Percentiles rank a stretch among this genome's conserved stretches.
These are phyloP conservation scores for Barnettozyma californica DNA, from an alignment of 805 yeast genomes.

Conservation along the genomic window DNA sequence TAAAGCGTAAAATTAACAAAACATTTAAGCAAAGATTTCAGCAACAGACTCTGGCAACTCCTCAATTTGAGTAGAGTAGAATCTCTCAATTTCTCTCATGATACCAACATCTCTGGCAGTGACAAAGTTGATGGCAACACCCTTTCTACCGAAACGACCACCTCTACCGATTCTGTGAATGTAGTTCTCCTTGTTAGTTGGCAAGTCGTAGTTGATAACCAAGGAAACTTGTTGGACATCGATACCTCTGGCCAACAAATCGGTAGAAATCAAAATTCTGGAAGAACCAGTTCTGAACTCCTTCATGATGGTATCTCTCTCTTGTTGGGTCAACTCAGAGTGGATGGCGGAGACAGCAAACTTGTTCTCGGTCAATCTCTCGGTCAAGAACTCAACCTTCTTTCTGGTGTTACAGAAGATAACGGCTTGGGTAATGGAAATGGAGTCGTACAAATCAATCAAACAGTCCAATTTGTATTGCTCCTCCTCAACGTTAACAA, in stretches of 20 bases:
- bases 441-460: constrained; percentile 90
- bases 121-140: constrained; percentile 93
- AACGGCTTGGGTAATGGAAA: constrained; percentile 95
- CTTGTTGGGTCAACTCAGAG: constrained; percentile 92
- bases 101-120: constrained; percentile 71
- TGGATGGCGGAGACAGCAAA: constrained; percentile 94
- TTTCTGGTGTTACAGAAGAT: constrained; percentile 95
- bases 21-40: constrained; percentile 26
- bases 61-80: constrained; percentile 82
- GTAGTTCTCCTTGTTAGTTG: constrained; percentile 86
- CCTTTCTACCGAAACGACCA: constrained; percentile 98
- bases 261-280: constrained; percentile 88
- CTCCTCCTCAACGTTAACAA: constrained; percentile 86
- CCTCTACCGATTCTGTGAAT: constrained; percentile 98
- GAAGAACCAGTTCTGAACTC: constrained; percentile 95
- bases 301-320: constrained; percentile 91
- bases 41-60: constrained; percentile 84
- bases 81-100: constrained; percentile 82
- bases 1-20: background rate
- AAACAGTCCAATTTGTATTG: constrained; percentile 92
- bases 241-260: constrained; percentile 95
- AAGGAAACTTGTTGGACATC: constrained; percentile 96
- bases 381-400: constrained; percentile 86
- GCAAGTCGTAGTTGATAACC: constrained; percentile 91
- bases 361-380: constrained; percentile 66